Base-by-base conservation (phyloP, 2,329 filamentous ascomycete species). In the Trichoderma atroviride region DNA sequence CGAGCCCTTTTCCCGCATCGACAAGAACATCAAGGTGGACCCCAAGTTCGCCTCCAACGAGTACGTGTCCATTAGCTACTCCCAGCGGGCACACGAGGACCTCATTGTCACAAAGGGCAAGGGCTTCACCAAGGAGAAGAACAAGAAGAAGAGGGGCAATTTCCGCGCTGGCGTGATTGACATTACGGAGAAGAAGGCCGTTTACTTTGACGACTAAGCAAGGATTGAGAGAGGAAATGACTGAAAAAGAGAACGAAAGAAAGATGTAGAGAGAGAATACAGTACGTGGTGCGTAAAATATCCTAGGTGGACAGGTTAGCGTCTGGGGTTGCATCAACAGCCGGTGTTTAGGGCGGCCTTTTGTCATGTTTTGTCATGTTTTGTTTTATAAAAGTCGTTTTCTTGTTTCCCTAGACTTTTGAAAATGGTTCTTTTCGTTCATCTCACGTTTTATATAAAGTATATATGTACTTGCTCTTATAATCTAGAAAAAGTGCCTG, bases 81-180 rank as follows among this genome's bases (percentile, higher is more conserved):
- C 94, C 29, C 91, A 96, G 75, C 89, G 89, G 74, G 96, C 96
- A 10, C 92, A 94, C 77, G 88, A 93, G 74, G 94, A 97, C 78
- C 83, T 99, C 72, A 92, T 94, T 60, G 88, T 97, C 50, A 98
- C 95, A 37, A 93, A 91, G 79, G 96, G 96, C 76, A 98, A 97
- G 83, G 94, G 93, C 4, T 99, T 99, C 82, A 98, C 95, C 70
- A 99, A 99, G 85, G 96, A 98, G 85, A 99, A 99, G 89, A 99
- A 99, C 83, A 99, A 99, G 86, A 96, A 94, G 87, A 94, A 94
- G 86, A 87, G 89, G 75, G 96, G 96, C 62, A 93, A 91, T 73
- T 99, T 97, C 85, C 89, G 92, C 59, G 96, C 96, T 56, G 96
- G 96, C 7, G 81, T 87, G 64, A 97, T 99, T 76, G 94, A 99